Base-by-base conservation (phyloP, 2,329 filamentous ascomycete genomes). In the Ophiostoma sp. region DNA sequence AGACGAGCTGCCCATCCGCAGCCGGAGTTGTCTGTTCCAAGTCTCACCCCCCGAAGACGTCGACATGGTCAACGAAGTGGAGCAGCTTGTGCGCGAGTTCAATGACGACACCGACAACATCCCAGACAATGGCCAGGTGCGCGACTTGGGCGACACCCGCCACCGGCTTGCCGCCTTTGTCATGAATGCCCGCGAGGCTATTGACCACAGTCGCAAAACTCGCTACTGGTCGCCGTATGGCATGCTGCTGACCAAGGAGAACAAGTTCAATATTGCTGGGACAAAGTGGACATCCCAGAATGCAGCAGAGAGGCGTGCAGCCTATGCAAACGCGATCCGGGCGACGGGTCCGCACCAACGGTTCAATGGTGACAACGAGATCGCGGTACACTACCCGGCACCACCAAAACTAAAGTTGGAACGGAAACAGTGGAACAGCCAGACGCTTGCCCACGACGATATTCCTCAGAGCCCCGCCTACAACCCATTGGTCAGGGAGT, bases 21-120 rank as follows among this genome's bases (percentile, higher is more conserved):
- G 86, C 78, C 74, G 83, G 77, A 76, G 84, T 7, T 82, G 83
- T 69, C 72, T 90, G 42, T 90, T 89, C 73, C 84, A 88, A 71
- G 81, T 93, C 69, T 81, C 83, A 36, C 82, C 87, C 8, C 80
- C 82, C 65, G 77, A 79, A 9, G 85, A 89, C 71, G 80, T 87
- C 1, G 72, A 77, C 12, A 79, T 80, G 64, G 77, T 89, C n/a
- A 76, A 82, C 41, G 76, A 76, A 9, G 83, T 87, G 14, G 81
- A 84, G 64, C 70, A 75, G 2, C 79, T 83, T 76, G 79, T 89
- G 11, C 83, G 87, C 60, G 77, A 81, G 18, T 85, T 84, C 75
- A 79, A 83, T 60, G 82, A 85, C 8, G 63, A 45, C 76, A 78
- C 8, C 69, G 60, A 63, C 60, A 63, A 44, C 60, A 63, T 63